Base-by-base conservation (phyloP, 2,329 filamentous ascomycete species). In the Hypoxylon sp. region DNA sequence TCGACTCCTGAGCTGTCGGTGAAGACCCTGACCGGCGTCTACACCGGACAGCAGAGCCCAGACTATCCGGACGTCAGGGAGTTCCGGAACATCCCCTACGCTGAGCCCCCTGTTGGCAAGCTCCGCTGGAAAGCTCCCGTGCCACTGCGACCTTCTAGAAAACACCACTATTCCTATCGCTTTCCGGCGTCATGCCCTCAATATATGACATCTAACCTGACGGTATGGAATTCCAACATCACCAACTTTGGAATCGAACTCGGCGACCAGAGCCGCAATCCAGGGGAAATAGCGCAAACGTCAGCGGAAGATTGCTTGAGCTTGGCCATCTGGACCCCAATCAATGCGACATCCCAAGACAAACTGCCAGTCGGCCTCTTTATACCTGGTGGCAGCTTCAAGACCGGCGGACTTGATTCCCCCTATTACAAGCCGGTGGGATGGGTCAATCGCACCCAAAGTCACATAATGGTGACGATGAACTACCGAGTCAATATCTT, bases 61-160 rank as follows among this genome's bases (percentile, higher is more conserved):
- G 56, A 60, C 31, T 67, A 64, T 29, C 53, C 52, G 13, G 62
- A 56, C 4, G 67, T 72, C 4, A 68, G 66, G 17, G 67, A 69
- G 33, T 70, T 72, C 55, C 69, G 74, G 13, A 74, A 72, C 20
- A 72, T 88, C 6, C 84, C 83, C 0, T 87, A 82, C 66, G 84
- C 83, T 2, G 78, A 83, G 54, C 80, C 84, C 24, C 84, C 84
- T 0, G 72, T 83, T 17, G 81, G 79, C 0, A 70, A 79, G 51
- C 74, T 86, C 42, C 78, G 85, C 8, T 77, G 75, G 63, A 69
- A 71, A 33, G 72, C 76, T 0, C 72, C 75, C 2, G 69, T 73
- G 21, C 57, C 70, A 11, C 69, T 68, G 35, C 57, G 57, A 7
- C 52, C 61, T 1, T 65, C 71, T 15, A 62, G 64, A 4, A 48